Evolutionary conservation across 306 rosid species (phyloP).

Genomic region (Oxytropis ochrocephala): DNA sequence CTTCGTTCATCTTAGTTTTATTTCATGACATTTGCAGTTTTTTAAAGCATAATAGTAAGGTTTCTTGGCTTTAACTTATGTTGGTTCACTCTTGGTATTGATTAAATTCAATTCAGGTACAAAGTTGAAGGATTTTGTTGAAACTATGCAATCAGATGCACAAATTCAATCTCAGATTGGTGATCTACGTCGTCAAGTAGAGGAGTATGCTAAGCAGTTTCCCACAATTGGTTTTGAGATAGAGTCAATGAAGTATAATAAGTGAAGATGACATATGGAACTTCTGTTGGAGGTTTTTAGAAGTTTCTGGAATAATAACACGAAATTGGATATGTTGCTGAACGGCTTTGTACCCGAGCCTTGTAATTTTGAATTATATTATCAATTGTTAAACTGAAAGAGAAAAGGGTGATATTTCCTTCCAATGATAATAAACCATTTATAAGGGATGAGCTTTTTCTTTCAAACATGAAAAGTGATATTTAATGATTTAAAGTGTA

Average conservation of each 20-base stretch:
- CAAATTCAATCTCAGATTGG: constrained; percentile 56
- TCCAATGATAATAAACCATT: neutral
- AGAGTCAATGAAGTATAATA: constrained; percentile 67
- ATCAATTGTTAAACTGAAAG: neutral
- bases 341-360: neutral
- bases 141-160: constrained; percentile 59
- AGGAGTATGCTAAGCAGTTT: constrained; percentile 79
- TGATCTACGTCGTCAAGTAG: constrained; percentile 59
- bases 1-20: neutral
- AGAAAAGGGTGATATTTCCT: neutral
- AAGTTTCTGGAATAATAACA: constrained; percentile 5
- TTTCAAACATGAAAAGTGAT: constrained; percentile 3
- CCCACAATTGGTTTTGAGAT: constrained; percentile 77
- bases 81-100: constrained; percentile 6
- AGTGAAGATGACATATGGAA: constrained; percentile 32
- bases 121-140: constrained; percentile 81
- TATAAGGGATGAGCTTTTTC: neutral
- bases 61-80: neutral
- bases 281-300: constrained; percentile 1
- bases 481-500: neutral
- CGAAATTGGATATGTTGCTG: neutral
- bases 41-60: neutral
- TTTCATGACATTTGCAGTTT: neutral
- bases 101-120: constrained; percentile 48
- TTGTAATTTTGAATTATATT: constrained; percentile 4